Conservation (phyloP, 139 green algal genomes). For the Tetraselmis striata region DNA sequence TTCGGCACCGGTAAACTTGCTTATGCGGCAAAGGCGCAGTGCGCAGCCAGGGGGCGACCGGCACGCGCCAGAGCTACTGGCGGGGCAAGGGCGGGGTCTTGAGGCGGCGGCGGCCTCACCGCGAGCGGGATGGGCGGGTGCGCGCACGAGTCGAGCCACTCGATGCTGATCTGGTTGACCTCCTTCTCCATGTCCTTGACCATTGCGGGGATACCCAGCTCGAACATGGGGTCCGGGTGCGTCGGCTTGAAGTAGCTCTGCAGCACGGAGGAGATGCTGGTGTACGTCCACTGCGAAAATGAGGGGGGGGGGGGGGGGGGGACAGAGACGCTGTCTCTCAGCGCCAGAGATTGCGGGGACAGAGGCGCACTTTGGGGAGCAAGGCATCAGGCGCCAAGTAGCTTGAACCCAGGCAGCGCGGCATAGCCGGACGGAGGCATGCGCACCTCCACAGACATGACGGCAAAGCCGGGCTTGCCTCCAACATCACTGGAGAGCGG, state of each 20-base stretch:
- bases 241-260: neutral
- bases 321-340: no score
- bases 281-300: neutral
- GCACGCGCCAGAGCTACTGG: no score
- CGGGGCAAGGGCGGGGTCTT: no score
- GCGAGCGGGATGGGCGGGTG: neutral
- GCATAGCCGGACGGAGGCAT: no score
- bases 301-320: no score
- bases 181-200: neutral
- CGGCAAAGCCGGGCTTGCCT: neutral
- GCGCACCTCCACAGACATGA: neutral
- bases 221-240: neutral
- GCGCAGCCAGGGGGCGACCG: no score
- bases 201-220: neutral
- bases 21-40: no score
- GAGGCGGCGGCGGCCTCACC: neutral
- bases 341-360: no score
- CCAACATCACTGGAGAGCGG: neutral
- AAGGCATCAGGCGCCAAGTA: no score
- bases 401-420: no score
- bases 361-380: no score
- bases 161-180: neutral
- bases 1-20: no score
- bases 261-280: neutral
- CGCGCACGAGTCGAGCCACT: neutral